Evolutionary conservation across 2,329 filamentous ascomycete species (phyloP), one percentile per base, ranked within the genome.

Genomic region (Sarocladiaceae sp.): DNA sequence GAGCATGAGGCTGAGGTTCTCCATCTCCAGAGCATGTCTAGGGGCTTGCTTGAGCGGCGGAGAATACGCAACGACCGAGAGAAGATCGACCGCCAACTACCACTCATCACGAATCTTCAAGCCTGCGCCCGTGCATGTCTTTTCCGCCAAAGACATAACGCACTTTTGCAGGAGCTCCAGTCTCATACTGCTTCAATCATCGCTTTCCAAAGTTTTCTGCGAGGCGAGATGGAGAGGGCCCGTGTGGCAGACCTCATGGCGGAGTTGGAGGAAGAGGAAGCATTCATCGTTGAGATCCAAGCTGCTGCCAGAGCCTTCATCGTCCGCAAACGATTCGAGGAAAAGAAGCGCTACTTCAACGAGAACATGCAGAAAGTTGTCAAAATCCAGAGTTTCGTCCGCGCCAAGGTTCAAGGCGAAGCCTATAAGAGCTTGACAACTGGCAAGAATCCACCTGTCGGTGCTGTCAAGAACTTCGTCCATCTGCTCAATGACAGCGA

Each of bases 331-430:
- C 74, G 73, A 15, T 97, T 95, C 55, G 80, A 78, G 43, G 88
- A 94, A 62, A 95, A 95, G 73, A 82, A 85, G 59, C 82, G 81
- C 18, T 91, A 85, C 67, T 98, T 90, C 71, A 83, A 85, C 53
- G 84, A 95, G 65, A 98, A 98, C 58, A 98, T 98, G 93, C 82
- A 95, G 57, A 97, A 94, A 65, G 93, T 98, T 20, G 83, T 98
- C 72, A 98, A 98, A 66, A 89, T 97, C 46, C 94, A 98, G 62
- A 98, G 93, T 61, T 95, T 97, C 53, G 83, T 97, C 44, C 82
- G 93, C 49, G 93, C 84, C 52, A 93, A 94, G 60, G 87, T 97
- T 41, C 93, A 98, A 63, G 93, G 93, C 43, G 88, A 98, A 65
- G 93, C 93, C 2, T 98, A 98, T 73, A 96, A 95, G 76, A 95